These are phyloP conservation scores for Leccinum pellstonianum DNA, from an alignment of 768 basidiomycete species.

Conservation along the genomic window DNA sequence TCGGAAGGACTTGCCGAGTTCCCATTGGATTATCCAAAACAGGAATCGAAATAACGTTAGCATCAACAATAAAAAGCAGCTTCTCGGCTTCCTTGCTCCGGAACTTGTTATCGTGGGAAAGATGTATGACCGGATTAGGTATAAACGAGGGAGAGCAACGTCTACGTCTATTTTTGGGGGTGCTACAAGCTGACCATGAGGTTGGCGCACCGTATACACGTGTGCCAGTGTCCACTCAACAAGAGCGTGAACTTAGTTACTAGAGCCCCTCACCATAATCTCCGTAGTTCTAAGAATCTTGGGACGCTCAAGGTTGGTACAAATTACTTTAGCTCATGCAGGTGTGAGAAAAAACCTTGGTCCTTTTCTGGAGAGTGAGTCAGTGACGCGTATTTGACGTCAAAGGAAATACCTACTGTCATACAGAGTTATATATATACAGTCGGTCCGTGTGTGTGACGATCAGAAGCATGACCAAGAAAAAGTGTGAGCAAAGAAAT, in stretches of 20 bases:
- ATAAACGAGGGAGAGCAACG: slow-evolving; percentile 9
- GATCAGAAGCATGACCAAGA: slow-evolving; percentile 17
- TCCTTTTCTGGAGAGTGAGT: slow-evolving; percentile 4
- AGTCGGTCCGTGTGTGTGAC: slow-evolving; percentile 2
- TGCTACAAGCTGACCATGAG: slow-evolving; percentile 14
- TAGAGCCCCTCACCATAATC: neutral
- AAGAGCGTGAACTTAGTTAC: neutral
- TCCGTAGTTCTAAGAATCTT: neutral
- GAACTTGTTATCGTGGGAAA: slow-evolving; percentile 16
- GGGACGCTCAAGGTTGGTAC: neutral
- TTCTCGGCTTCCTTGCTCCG: slow-evolving; percentile 25
- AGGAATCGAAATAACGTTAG: slow-evolving; percentile 5
- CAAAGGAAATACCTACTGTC: neutral
- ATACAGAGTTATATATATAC: neutral
- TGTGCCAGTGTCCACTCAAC: slow-evolving; percentile 2
- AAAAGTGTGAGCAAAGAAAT: neutral
- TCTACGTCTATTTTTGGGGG: neutral
- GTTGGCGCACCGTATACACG: slow-evolving; percentile 16
- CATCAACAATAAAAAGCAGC: slow-evolving; percentile 21
- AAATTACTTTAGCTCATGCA: neutral
- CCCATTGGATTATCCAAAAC: slow-evolving; percentile 8
- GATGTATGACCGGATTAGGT: neutral
- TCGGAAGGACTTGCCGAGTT: slow-evolving; percentile 5
- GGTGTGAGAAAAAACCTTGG: slow-evolving; percentile 7
- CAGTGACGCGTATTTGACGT: slow-evolving; percentile 19